These are phyloP conservation scores for Suillus cothurnatus DNA, from an alignment of 768 basidiomycete species.

Conservation along the genomic window DNA sequence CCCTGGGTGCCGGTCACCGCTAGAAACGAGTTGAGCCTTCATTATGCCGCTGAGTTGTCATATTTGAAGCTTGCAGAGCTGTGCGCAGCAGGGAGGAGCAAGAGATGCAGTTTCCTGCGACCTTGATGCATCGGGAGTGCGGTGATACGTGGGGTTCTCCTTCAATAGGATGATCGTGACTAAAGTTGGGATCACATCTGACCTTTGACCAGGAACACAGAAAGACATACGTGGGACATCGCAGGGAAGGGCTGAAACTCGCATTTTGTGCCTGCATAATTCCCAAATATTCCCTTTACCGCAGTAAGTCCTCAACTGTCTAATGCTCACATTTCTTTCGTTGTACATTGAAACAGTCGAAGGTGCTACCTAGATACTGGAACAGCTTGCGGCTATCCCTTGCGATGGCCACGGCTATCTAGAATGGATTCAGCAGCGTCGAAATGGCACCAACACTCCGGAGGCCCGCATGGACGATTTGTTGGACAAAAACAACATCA, in stretches of 20 bases:
- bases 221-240: conserved; percentile 46
- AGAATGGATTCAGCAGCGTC: conserved; percentile 49
- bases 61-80: conserved; percentile 43
- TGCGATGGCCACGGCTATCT: conserved; percentile 24
- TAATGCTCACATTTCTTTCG: conserved; percentile 41
- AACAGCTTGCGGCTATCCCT: conserved; percentile 42
- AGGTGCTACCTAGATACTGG: not conserved
- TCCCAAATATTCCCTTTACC: conserved; percentile 44
- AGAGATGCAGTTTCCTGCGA: conserved; percentile 34
- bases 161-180: conserved; percentile 50
- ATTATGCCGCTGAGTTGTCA: conserved; percentile 35
- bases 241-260: conserved; percentile 37
- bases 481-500: conserved; percentile 65
- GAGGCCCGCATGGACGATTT: conserved; percentile 19
- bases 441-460: conserved; percentile 36
- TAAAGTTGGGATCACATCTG: conserved; percentile 23
- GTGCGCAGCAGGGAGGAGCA: conserved; percentile 35
- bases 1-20: not conserved
- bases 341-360: not conserved
- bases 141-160: conserved; percentile 50
- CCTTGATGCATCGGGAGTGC: conserved; percentile 70
- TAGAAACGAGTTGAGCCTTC: conserved; percentile 33
- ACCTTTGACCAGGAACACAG: conserved; percentile 40
- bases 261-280: conserved; percentile 34
- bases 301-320: conserved; percentile 36